Conservation (phyloP, 2,329 filamentous ascomycete genomes). For the Aureobasidium mangrovei region DNA sequence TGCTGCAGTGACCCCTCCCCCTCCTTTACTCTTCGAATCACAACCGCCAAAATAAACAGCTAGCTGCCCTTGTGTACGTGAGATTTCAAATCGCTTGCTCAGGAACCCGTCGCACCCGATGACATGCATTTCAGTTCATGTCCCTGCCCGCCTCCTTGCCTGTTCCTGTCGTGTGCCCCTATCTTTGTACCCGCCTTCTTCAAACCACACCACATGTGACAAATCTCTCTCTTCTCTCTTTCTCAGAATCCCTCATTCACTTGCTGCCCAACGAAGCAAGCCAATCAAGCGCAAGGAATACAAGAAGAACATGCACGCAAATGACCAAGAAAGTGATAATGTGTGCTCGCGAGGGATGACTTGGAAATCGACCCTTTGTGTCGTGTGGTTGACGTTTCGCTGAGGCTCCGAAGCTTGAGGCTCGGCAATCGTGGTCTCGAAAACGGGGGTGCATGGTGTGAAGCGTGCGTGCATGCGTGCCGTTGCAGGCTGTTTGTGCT, state of each 20-base stretch:
- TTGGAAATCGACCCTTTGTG: too few relatives aligned
- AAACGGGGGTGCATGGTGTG: too few relatives aligned
- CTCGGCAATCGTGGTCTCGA: too few relatives aligned
- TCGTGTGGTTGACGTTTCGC: too few relatives aligned
- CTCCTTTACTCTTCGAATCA: background rate
- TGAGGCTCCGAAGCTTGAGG: too few relatives aligned
- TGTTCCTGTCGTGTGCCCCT: background rate
- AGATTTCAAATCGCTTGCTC: background rate
- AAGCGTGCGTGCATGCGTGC: background rate
- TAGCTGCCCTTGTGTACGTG: background rate
- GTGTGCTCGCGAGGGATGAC: too few relatives aligned
- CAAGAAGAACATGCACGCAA: too few relatives aligned
- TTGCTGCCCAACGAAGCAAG: background rate
- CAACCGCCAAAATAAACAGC: background rate
- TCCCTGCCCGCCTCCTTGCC: background rate
- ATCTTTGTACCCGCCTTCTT: background rate
- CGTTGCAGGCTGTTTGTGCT: background rate
- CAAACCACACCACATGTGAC: background rate
- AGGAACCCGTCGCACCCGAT: constrained; percentile 3
- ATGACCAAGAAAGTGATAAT: background rate
- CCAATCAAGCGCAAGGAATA: background rate
- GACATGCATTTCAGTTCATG: constrained; percentile 5
- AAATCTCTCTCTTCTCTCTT: background rate
- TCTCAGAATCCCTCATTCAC: background rate
- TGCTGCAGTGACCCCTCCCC: background rate